Conservation (phyloP, 495 filamentous ascomycete genomes). For the Penicillium chermesinum region DNA sequence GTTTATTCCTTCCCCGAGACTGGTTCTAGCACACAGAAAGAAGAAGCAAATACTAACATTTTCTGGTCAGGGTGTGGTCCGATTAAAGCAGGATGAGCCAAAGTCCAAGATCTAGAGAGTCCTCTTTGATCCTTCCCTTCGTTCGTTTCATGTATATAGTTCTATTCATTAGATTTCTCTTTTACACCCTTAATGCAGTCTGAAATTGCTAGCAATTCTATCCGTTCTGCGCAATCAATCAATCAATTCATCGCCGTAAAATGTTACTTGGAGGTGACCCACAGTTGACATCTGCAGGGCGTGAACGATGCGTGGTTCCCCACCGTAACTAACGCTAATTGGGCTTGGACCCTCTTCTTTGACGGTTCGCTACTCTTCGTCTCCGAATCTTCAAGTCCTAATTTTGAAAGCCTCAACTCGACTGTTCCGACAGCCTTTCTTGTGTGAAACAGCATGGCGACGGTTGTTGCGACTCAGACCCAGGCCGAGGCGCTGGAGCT, state of each 20-base stretch:
- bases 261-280: no score
- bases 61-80: constrained; percentile 40
- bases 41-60: constrained; percentile 3
- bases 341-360: not conserved
- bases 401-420: not conserved
- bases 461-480: not conserved
- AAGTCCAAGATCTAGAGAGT: constrained; percentile 34
- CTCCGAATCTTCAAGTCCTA: not conserved
- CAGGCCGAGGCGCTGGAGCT: not conserved
- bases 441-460: not conserved
- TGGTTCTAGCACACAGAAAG: constrained; percentile 10
- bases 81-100: constrained; percentile 42
- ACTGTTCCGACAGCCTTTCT: not conserved
- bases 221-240: no score
- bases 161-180: no score
- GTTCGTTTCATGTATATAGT: not conserved
- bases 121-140: not conserved
- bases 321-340: not conserved
- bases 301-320: not conserved
- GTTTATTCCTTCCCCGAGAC: constrained; percentile 4
- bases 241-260: no score
- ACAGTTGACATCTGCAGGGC: not conserved
- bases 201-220: no score
- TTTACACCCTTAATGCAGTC: no score
- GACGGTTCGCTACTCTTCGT: not conserved